Evolutionary conservation across 2,329 filamentous ascomycete species (phyloP), one percentile per base, ranked within the genome.

Genomic region (Ascocoryne sarcoides): DNA sequence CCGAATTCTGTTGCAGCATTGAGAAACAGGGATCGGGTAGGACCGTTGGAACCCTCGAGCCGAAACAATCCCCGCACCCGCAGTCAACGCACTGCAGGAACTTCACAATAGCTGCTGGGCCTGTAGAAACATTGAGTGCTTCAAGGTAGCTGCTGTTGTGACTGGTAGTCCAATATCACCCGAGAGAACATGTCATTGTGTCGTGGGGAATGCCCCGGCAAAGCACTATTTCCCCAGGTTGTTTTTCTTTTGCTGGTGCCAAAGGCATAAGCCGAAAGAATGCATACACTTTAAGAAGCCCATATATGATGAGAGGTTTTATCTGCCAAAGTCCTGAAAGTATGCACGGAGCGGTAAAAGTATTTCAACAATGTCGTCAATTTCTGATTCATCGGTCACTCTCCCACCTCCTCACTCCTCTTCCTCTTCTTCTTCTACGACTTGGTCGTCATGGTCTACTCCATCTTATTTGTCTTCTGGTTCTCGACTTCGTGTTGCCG

Each of bases 401-500:
- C n/a, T n/a, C n/a, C n/a, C 23, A 26, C 23, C 23, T 26, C 23
- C 23, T 26, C 23, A 26, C 7, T 26, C 23, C 7, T n/a, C n/a
- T n/a, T 26, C 35, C 1, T 37, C 40, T 15, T 41, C 46, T 1
- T 36, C 39, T 18, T 42, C 42, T 2, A n/a, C 21, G 3, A 45
- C 30, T 29, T 43, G 43, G 33, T 43, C 37, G 10, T 48, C 46
- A 21, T 42, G 36, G 37, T 38, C 36, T 1, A 39, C 40, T 16
- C 26, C 20, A 28, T 33, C 38, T 8, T 29, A 38, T n/a, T 10
- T 33, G 3, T 26, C 15, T 8, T 8, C 12, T 30, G 37, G 42
- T 15, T 43, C 46, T 4, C 21, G 33, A 1, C 44, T 55, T n/a
- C 45, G 49, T 30, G 40, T 56, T 3, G 47, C 39, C 10, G 45